Base-by-base conservation (phyloP, 306 rosid species). In the Mimosa pudica region DNA sequence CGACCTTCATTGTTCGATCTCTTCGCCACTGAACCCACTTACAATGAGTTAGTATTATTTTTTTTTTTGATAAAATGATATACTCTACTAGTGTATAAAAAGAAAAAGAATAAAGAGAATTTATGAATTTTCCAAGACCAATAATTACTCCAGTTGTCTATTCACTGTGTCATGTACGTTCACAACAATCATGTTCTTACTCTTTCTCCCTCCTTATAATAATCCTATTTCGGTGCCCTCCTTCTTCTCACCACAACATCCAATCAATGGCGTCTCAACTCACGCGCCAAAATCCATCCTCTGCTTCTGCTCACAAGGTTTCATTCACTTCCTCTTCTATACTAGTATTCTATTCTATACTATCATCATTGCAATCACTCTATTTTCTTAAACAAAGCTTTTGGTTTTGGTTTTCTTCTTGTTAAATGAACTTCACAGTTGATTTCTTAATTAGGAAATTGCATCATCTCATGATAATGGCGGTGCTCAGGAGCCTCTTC, bases 231-330 rank as follows among this genome's bases (percentile, higher is more conserved):
- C 8, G 77, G 36, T 10, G 12, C 7, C 30, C 18, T 35, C n/a
- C 24, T n/a, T 38, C 33, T 16, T 8, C 42, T 38, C 42, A 38
- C 42, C 42, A 38, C 42, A 38, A 38, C 42, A 24, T 24, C 30
- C 30, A 38, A 73, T n/a, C 58, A 32, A 86, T 89, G 92, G 85
- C 86, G 62, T 73, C 87, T 62, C 82, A 81, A 82, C 62, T 74
- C 16, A 76, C 68, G 77, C 83, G 41, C 67, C 77, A 44, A 52
- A 10, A 58, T 57, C 65, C 57, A 3, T 58, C 87, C 46, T 84
- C 90, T 54, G n/a, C 87, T 41, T 84, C 90, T 54, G n/a, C 36
- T 66, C 70, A 47, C 49, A 70, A 86, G 92, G 92, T 89, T n/a
- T 7, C 61, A 46, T 38, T 24, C 30, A 24, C 30, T 24, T 30